phyloP scores from a whole-genome alignment of 306 rosid genomes.

The Fragaria iinumae region DNA sequence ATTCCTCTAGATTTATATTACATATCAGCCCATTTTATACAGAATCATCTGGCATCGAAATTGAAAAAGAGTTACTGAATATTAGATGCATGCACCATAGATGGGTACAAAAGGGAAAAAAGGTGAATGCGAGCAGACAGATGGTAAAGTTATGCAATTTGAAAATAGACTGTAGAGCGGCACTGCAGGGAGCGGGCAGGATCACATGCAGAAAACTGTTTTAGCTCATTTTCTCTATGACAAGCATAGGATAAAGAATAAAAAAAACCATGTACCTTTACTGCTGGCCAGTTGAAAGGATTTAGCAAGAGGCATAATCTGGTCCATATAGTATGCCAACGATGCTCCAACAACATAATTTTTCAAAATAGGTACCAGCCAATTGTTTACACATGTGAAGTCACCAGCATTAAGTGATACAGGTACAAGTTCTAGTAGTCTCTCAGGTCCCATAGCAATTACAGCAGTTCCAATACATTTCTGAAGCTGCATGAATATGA shows the following conservation, averaged over 20 bases:
- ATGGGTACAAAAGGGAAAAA: not conserved
- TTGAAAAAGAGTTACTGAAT: not conserved
- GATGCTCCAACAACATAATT: conserved; percentile 69
- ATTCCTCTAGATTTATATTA: not conserved
- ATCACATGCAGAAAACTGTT: not conserved
- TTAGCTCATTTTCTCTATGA: not conserved
- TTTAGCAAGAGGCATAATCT: conserved; percentile 81
- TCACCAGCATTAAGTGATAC: conserved; percentile 53
- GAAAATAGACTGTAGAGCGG: not conserved
- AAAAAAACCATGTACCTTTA: conserved; percentile 47
- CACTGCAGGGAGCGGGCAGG: not conserved
- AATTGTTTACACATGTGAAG: conserved; percentile 55
- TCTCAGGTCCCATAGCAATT: conserved; percentile 85
- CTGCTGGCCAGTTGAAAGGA: conserved; percentile 65
- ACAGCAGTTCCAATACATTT: conserved; percentile 84
- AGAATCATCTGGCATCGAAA: not conserved
- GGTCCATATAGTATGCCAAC: conserved; percentile 65
- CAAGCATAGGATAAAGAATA: conserved; percentile 1
- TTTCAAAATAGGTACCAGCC: conserved; percentile 80
- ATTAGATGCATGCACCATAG: not conserved
- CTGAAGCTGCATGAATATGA: conserved; percentile 49
- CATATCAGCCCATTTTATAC: not conserved
- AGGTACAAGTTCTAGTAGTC: conserved; percentile 60
- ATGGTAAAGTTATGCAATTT: not conserved
- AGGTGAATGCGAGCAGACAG: not conserved